Evolutionary conservation across 2,329 filamentous ascomycete species (phyloP).

Genomic region (Fusarium pininemorale): DNA sequence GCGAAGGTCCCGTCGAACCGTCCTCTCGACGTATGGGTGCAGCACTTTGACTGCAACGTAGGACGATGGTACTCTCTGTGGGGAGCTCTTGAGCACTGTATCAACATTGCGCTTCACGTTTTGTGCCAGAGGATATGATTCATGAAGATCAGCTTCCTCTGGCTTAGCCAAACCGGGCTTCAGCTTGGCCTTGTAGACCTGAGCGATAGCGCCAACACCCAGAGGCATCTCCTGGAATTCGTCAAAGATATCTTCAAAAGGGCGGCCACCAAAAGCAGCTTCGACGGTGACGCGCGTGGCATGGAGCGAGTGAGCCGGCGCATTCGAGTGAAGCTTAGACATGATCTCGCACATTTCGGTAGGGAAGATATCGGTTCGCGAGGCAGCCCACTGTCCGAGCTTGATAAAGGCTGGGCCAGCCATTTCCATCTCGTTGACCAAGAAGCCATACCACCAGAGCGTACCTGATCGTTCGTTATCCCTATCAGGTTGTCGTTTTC

Average conservation of each 20-base stretch:
- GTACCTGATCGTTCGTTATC: conserved; percentile 84
- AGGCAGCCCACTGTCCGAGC: conserved; percentile 98
- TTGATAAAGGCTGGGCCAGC: conserved; percentile 98
- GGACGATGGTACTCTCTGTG: conserved; percentile 83
- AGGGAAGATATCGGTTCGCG: conserved; percentile 94
- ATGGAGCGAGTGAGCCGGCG: conserved; percentile 86
- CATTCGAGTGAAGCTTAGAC: conserved; percentile 94
- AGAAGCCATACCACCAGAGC: conserved; percentile 92
- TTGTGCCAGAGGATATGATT: conserved; percentile 63
- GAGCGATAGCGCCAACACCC: conserved; percentile 94
- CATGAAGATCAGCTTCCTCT: conserved; percentile 64
- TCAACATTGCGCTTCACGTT: conserved; percentile 85
- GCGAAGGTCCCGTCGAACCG: conserved; percentile 86
- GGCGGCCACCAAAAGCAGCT: conserved; percentile 80
- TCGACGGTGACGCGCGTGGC: conserved; percentile 82
- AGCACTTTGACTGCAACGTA: conserved; percentile 97
- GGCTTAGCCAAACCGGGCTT: conserved; percentile 78
- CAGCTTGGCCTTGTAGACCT: conserved; percentile 95
- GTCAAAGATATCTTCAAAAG: conserved; percentile 92
- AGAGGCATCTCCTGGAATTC: conserved; percentile 91
- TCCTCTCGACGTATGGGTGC: conserved; percentile 89
- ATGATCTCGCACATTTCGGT: conserved; percentile 90
- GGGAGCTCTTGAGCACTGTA: conserved; percentile 84
- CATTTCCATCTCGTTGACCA: conserved; percentile 89
- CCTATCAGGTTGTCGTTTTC: conserved; percentile 66